These are phyloP conservation scores for Phaeoacremonium minimum DNA, from an alignment of 2,329 filamentous ascomycete species.

Conservation along the genomic window DNA sequence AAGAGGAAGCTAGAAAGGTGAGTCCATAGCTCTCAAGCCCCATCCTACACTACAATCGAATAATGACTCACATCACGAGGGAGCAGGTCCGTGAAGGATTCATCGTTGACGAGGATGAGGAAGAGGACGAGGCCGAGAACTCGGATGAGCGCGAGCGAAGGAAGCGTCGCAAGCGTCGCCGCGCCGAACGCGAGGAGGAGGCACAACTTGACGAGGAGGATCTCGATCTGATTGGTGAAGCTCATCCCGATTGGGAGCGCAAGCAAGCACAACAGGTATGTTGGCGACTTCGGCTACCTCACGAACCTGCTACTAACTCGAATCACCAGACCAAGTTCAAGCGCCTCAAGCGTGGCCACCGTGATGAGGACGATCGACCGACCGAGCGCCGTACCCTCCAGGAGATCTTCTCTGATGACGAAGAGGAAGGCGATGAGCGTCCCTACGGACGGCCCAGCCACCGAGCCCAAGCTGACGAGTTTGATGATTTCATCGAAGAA, in stretches of 20 bases:
- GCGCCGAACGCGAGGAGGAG: constrained; percentile 73
- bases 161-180: constrained; percentile 73
- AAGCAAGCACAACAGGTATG: constrained; percentile 67
- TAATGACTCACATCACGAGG: constrained; percentile 1
- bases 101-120: constrained; percentile 89
- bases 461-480: constrained; percentile 68
- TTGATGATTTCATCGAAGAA: constrained; percentile 95
- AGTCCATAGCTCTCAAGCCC: neutral
- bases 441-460: constrained; percentile 47
- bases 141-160: constrained; percentile 48
- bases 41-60: constrained; percentile 11
- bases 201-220: constrained; percentile 94
- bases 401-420: constrained; percentile 94
- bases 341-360: constrained; percentile 87
- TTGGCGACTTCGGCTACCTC: too few species aligned
- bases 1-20: constrained; percentile 76
- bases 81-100: constrained; percentile 84
- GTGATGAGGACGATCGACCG: constrained; percentile 64
- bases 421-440: constrained; percentile 66
- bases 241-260: constrained; percentile 65
- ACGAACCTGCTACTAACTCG: too few species aligned
- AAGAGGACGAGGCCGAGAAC: constrained; percentile 64
- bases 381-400: constrained; percentile 69
- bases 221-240: constrained; percentile 87
- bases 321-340: constrained; percentile 80